Base-by-base conservation (phyloP, 139 green algal species). In the Chlamydomonas schloesseri region DNA sequence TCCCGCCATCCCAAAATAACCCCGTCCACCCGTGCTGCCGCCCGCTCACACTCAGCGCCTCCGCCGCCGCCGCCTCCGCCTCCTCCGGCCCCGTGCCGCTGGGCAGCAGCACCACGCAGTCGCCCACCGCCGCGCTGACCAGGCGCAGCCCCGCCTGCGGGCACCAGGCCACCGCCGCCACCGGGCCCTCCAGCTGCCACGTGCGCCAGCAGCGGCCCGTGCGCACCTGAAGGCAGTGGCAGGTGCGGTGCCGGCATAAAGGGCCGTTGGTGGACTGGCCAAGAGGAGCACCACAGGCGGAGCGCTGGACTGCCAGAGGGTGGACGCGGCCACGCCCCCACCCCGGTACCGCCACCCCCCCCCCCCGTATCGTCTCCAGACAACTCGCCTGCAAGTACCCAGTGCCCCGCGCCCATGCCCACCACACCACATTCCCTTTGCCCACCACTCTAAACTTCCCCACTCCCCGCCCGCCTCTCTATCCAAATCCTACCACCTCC, bases 101-200 rank as follows among this genome's bases (percentile, higher is more conserved):
- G 31, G 90, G 83, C 85, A 97, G 85, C 74, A 98, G 92, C 70
- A 96, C 84, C 9, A 97, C 68, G 0, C 42, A 53, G 31, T 87
- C 94, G 72, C 92, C 94, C 13, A 87, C 91, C n/a, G 76, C 90
- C 11, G 69, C 69, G 17, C 50, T 65, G 5, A 95, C 65, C 34
- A 98, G 71, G 34, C 88, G 82, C 71, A 94, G 64, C 5, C 26
- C 83, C 0, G 83, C 18, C 31, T 89, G 79, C 17, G 96, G 93
- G 91, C 96, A 97, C 95, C 95, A 98, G 0, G 93, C 94, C 33
- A 98, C 92, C 23, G 83, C 89, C 26, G 23, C 5, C 28, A 98
- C 91, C 1, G 84, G 34, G 26, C 28, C 81, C 11, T 88, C 92
- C 67, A 97, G 87, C 28, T 86, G 24, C 94, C 92, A 97, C 17